Evolutionary conservation across 2,329 filamentous ascomycete species (phyloP).

Genomic region (Penicillium sp.): DNA sequence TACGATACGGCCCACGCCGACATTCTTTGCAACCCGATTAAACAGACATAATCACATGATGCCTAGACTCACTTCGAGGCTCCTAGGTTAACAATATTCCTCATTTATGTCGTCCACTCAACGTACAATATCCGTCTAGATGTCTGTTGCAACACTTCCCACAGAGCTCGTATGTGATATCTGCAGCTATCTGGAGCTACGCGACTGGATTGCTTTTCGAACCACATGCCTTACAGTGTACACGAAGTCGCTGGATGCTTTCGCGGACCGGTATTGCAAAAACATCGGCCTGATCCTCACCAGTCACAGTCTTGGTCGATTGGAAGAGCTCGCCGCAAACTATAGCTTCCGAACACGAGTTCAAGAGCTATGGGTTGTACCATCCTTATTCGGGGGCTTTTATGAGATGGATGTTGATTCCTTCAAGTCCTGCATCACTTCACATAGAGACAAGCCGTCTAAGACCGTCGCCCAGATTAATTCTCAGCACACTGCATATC

Average conservation of each 20-base stretch:
- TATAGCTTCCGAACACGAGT: background rate
- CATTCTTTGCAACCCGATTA: background rate
- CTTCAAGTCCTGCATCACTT: background rate
- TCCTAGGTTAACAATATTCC: background rate
- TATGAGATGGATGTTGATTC: background rate
- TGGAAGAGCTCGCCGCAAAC: background rate
- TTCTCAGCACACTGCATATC: background rate
- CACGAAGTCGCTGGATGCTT: background rate
- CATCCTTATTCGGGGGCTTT: background rate
- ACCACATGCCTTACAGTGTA: background rate
- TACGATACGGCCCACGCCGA: too few species aligned
- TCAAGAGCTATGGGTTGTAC: background rate
- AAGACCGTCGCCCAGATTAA: background rate
- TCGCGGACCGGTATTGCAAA: background rate
- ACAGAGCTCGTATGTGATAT: background rate
- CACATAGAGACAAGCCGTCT: background rate
- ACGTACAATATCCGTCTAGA: background rate
- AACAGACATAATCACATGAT: background rate
- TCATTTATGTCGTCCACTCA: background rate
- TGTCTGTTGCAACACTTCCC: background rate
- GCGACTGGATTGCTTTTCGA: background rate
- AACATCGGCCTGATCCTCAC: slow-evolving; percentile 1
- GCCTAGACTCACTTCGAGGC: background rate
- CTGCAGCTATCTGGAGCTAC: background rate
- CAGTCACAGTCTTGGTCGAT: background rate